Percentiles rank a stretch among this genome's conserved stretches.
Conservation (phyloP, 768 basidiomycete genomes). For the Mycena metata region DNA sequence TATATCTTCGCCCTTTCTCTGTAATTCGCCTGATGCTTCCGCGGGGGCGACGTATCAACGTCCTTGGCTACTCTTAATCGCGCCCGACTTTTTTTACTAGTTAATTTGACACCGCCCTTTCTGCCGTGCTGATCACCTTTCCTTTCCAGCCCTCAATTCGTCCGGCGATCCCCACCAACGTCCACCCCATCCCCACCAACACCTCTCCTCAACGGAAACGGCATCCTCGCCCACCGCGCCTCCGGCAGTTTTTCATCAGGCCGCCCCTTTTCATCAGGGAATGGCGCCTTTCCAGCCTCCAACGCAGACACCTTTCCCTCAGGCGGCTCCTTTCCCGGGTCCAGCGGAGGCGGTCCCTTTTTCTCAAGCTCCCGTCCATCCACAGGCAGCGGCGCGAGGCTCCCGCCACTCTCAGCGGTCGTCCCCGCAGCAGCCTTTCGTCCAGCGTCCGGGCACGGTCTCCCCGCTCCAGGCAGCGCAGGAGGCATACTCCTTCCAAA, state of each 20-base stretch:
- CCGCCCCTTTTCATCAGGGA: constrained; percentile 31
- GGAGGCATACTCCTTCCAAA: constrained; percentile 68
- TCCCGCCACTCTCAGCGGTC: constrained; percentile 83
- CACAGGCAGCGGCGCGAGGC: constrained; percentile 61
- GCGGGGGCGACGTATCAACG: no score
- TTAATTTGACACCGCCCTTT: no score
- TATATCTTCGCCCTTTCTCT: neutral
- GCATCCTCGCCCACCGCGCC: constrained; percentile 21
- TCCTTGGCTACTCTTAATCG: no score
- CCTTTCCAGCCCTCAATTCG: constrained; percentile 21
- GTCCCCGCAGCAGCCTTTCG: constrained; percentile 76
- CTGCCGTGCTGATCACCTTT: constrained; percentile 11
- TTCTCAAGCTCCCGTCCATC: constrained; percentile 30
- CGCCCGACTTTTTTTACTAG: no score
- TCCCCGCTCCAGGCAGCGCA: constrained; percentile 50
- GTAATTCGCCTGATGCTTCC: neutral
- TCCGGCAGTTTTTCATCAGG: constrained; percentile 19
- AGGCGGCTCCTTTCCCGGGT: constrained; percentile 23
- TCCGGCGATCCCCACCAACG: constrained; percentile 47
- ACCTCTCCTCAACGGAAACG: constrained; percentile 18
- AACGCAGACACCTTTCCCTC: constrained; percentile 25
- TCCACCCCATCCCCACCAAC: constrained; percentile 34
- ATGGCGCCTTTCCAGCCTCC: constrained; percentile 29
- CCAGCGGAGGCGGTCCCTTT: constrained; percentile 11
- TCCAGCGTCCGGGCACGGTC: constrained; percentile 55